Evolutionary conservation across 2,329 filamentous ascomycete species (phyloP), one percentile per base, ranked within the genome.

Genomic region (Aspergillus fischeri): DNA sequence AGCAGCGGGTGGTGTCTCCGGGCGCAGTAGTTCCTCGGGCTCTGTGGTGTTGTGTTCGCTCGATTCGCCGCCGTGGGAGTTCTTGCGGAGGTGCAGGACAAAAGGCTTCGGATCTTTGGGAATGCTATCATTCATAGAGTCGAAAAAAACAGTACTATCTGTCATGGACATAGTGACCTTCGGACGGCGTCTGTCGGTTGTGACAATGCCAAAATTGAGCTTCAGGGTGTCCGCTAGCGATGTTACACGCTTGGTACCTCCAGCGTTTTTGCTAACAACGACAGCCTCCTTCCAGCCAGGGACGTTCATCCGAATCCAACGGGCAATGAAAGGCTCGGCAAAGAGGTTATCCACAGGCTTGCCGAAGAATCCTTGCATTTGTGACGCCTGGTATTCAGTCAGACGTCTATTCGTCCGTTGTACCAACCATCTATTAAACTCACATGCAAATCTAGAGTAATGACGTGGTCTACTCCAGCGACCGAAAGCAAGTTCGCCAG

Each of bases 311-410:
- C 89, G 88, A 68, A 99, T 96, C 94, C 94, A 99, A 66, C 91
- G 89, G 54, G 93, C 92, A 68, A 99, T 91, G 62, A 97, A 83
- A 17, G 94, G 93, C 74, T 99, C 94, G 52, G 94, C 94, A 67
- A 96, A 91, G 53, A 99, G 86, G 71, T 99, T 97, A 76, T 99
- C 94, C 59, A 99, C 93, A 0, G 94, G 94, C 66, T 93, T 96
- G 70, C 90, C 90, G 83, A 99, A 99, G 79, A 99, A 99, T 57
- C 94, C 94, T 78, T 99, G 94, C 91, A 97, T 97, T 79, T 97
- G 94, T n/a, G 90, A 92, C 53, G 90, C 90, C 77, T 79, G 60
- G 53, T 56, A 57, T 49, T 35, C 56, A 52, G 58, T 67, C 47
- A 66, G 64, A 60, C 62, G 11, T 14, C 11, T 24, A 52, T 57